phyloP scores from a whole-genome alignment of 495 filamentous ascomycete genomes.

The Bombardia bombarda region DNA sequence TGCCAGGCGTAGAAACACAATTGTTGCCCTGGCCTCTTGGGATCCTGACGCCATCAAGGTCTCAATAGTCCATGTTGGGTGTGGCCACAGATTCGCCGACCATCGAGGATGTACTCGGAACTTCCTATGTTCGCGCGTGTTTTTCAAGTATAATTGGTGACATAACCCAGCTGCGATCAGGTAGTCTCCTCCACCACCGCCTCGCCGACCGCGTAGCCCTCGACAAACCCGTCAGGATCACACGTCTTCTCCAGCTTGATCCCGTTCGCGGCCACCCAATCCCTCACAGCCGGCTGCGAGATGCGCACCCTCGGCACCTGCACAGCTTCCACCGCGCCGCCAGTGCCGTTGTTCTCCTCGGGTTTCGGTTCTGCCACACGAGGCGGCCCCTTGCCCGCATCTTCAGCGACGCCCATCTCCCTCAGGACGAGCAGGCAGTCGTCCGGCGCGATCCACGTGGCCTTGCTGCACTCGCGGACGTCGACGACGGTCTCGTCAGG shows the following conservation, averaged over 20 bases:
- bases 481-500: slow-evolving; percentile 21
- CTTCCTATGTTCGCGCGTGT: no score
- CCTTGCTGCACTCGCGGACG: slow-evolving; percentile 36
- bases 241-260: slow-evolving; percentile 43
- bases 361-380: slow-evolving; percentile 13
- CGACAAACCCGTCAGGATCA: slow-evolving; percentile 49
- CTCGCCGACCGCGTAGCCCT: slow-evolving; percentile 34
- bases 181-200: slow-evolving; percentile 19
- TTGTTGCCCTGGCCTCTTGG: no score
- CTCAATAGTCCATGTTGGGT: no score
- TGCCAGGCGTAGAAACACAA: no score
- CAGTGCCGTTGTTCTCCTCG: neutral
- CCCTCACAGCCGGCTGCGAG: slow-evolving; percentile 45
- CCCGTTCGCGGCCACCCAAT: slow-evolving; percentile 41
- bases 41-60: no score
- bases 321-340: slow-evolving; percentile 22
- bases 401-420: slow-evolving; percentile 66
- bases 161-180: neutral
- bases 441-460: slow-evolving; percentile 72
- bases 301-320: slow-evolving; percentile 41
- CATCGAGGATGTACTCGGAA: no score
- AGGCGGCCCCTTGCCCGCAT: slow-evolving; percentile 39
- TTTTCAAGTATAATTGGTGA: neutral
- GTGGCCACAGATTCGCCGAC: no score
- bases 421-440: slow-evolving; percentile 74